phyloP scores from a whole-genome alignment of 331 rosid genomes.

The Cydonia oblonga region DNA sequence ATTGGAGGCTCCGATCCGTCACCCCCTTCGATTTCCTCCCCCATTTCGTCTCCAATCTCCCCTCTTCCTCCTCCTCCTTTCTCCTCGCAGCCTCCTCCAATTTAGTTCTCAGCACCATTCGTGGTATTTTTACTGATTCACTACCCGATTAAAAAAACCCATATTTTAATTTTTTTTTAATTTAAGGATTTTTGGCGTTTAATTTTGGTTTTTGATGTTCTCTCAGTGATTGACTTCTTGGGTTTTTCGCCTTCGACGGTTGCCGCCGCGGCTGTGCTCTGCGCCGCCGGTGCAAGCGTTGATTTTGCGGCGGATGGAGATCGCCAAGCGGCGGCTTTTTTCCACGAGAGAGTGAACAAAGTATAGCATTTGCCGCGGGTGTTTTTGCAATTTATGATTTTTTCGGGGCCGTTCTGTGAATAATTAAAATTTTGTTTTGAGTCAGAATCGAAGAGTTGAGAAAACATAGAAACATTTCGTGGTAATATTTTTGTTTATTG shows the following conservation, averaged over 20 bases:
- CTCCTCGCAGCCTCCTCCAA: slow-evolving; percentile 31
- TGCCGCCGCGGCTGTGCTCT: slow-evolving; percentile 65
- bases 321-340: neutral
- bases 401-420: neutral
- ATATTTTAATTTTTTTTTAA: neutral
- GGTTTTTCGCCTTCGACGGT: slow-evolving; percentile 48
- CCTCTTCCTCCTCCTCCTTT: slow-evolving; percentile 14
- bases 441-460: slow-evolving; percentile 7
- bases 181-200: neutral
- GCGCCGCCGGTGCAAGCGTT: slow-evolving; percentile 17
- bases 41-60: slow-evolving; percentile 36
- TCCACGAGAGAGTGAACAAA: slow-evolving; percentile 29
- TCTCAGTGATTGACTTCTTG: slow-evolving; percentile 48
- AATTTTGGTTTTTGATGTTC: neutral
- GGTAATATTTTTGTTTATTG: neutral
- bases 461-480: slow-evolving; percentile 11
- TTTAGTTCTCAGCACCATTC: slow-evolving; percentile 42
- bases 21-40: slow-evolving; percentile 64
- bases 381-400: neutral
- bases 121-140: slow-evolving; percentile 14
- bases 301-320: neutral
- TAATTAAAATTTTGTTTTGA: neutral
- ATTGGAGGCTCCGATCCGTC: slow-evolving; percentile 58
- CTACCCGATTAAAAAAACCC: neutral
- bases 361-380: slow-evolving; percentile 1